phyloP scores from a whole-genome alignment of 345 rosid genomes.

The Eucalyptus leucophloia region DNA sequence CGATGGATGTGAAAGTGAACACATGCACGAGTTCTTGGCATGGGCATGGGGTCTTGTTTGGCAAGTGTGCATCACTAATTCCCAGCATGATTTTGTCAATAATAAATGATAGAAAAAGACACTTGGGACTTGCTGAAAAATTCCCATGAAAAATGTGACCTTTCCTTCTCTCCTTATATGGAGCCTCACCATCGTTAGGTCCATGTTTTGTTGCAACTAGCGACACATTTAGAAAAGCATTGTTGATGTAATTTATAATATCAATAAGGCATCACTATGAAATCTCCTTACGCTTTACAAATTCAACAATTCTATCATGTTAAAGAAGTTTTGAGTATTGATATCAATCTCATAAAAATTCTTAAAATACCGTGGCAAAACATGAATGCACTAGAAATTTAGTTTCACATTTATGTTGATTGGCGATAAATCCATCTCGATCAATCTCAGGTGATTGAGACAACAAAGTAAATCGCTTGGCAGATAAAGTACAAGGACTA shows the following conservation, averaged over 20 bases:
- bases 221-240: neutral
- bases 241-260: neutral
- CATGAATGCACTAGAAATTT: neutral
- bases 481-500: neutral
- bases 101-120: neutral
- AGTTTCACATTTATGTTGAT: neutral
- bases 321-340: neutral
- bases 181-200: neutral
- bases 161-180: neutral
- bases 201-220: neutral
- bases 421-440: neutral
- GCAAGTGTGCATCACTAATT: neutral
- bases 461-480: neutral
- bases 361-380: neutral
- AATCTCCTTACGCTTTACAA: neutral
- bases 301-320: neutral
- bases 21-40: neutral
- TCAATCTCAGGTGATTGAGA: neutral
- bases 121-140: neutral
- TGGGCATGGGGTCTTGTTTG: neutral
- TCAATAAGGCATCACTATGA: neutral
- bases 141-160: neutral
- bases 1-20: neutral
- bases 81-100: neutral
- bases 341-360: neutral